phyloP scores from a whole-genome alignment of 2,329 filamentous ascomycete genomes.

The Proliferodiscus dingleyae region DNA sequence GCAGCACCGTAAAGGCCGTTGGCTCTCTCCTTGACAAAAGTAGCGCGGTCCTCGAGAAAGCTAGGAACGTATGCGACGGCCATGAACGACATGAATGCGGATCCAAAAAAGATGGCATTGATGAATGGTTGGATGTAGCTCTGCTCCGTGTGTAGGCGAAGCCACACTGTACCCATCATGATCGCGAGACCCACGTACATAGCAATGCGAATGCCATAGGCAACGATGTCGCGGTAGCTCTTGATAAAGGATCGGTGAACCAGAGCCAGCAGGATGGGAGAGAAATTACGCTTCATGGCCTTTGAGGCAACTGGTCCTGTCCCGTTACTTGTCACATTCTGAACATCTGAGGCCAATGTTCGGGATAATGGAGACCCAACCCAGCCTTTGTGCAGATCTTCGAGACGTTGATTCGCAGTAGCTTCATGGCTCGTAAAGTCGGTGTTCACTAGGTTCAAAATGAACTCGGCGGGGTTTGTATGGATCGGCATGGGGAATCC shows the following conservation, averaged over 20 bases:
- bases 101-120: constrained; percentile 76
- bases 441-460: constrained; percentile 73
- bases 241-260: constrained; percentile 79
- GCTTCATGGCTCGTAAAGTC: constrained; percentile 59
- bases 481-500: constrained; percentile 61
- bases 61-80: constrained; percentile 80
- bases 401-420: constrained; percentile 44
- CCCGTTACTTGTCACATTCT: constrained; percentile 9
- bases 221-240: constrained; percentile 76
- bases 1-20: constrained; percentile 77
- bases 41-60: constrained; percentile 72
- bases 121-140: constrained; percentile 73
- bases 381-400: constrained; percentile 53
- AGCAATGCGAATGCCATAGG: constrained; percentile 73
- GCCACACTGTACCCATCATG: constrained; percentile 86
- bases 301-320: constrained; percentile 12
- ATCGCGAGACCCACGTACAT: constrained; percentile 80
- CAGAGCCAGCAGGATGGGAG: constrained; percentile 53
- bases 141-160: constrained; percentile 64
- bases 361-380: constrained; percentile 39
- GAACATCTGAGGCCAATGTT: constrained; percentile 29
- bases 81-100: constrained; percentile 76
- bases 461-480: constrained; percentile 75
- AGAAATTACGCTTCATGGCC: constrained; percentile 29
- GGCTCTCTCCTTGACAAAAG: constrained; percentile 70